phyloP scores from a whole-genome alignment of 2,329 filamentous ascomycete species.

The Ascochyta koolunga region DNA sequence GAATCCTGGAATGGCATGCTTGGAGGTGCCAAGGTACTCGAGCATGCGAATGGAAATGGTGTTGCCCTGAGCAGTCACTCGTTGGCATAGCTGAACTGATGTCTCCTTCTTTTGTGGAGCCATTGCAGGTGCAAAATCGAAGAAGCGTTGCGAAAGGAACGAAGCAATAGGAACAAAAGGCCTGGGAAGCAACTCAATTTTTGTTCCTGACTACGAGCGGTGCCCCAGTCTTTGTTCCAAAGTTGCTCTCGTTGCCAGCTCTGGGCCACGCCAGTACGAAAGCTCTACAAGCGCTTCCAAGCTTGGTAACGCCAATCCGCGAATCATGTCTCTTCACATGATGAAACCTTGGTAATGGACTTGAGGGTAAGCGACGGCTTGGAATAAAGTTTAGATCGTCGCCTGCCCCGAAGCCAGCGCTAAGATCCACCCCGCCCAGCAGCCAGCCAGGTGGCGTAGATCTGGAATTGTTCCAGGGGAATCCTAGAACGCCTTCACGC shows the following conservation, averaged over 20 bases:
- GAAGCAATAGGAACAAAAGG: constrained; percentile 12
- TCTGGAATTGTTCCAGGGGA: constrained; percentile 14
- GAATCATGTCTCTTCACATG: constrained; percentile 11
- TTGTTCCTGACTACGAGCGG: constrained; percentile 21
- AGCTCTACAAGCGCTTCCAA: constrained; percentile 3
- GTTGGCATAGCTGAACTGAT: constrained; percentile 60
- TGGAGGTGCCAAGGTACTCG: constrained; percentile 44
- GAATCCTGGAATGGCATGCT: constrained; percentile 47
- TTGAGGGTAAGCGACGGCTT: constrained; percentile 15
- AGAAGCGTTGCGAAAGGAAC: background rate
- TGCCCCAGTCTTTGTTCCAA: constrained; percentile 19
- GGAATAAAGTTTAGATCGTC: constrained; percentile 26
- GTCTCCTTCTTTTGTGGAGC: constrained; percentile 47
- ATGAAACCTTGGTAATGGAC: constrained; percentile 16
- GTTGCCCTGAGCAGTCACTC: constrained; percentile 61
- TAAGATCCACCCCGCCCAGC: constrained; percentile 13
- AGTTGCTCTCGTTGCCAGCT: constrained; percentile 22
- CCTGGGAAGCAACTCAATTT: constrained; percentile 22
- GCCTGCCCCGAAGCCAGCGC: constrained; percentile 26
- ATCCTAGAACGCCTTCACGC: constrained; percentile 13
- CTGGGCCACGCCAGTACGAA: constrained; percentile 24
- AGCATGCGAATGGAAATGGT: constrained; percentile 58
- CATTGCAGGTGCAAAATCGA: constrained; percentile 24
- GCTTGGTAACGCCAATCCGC: constrained; percentile 2
- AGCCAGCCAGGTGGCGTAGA: constrained; percentile 15